Evolutionary conservation across 1,284 basidiomycete genomes (phyloP).

Genomic region (Xerocomus nothofagi): DNA sequence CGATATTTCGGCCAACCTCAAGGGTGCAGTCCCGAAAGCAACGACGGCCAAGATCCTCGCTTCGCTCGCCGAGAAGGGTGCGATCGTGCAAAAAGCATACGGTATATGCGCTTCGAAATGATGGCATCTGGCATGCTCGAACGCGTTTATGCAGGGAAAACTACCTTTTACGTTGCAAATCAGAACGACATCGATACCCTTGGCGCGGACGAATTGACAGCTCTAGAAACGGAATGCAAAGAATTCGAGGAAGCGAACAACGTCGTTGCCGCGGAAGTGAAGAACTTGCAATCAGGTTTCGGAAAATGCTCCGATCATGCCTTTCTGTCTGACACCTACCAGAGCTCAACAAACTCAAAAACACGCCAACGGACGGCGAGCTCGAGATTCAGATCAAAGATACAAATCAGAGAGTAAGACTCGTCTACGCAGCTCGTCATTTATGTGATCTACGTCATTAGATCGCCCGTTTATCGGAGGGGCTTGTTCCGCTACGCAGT

Average conservation of each 20-base stretch:
- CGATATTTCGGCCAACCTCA: constrained; percentile 85
- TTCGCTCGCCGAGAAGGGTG: constrained; percentile 73
- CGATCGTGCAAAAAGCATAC: constrained; percentile 73
- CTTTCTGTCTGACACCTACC: constrained; percentile 9
- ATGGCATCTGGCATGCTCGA: not conserved
- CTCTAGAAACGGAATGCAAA: constrained; percentile 56
- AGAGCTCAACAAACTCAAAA: constrained; percentile 68
- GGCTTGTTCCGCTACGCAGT: constrained; percentile 64
- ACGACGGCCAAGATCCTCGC: constrained; percentile 80
- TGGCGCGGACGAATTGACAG: constrained; percentile 55
- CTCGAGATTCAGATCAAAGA: constrained; percentile 51
- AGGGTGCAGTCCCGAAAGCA: constrained; percentile 80
- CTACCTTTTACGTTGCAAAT: constrained; percentile 78
- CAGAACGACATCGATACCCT: constrained; percentile 64
- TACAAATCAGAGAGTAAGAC: constrained; percentile 44
- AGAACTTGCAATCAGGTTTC: constrained; percentile 30
- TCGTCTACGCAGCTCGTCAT: not conserved
- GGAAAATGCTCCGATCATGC: not conserved
- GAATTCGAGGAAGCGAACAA: constrained; percentile 63
- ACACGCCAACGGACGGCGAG: constrained; percentile 67
- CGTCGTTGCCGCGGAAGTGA: constrained; percentile 46
- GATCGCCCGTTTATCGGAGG: constrained; percentile 49
- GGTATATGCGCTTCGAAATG: constrained; percentile 44
- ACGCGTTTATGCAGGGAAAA: constrained; percentile 59
- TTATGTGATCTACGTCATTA: constrained; percentile 28